Conservation (phyloP, 352 stramenopile species). For the Pythium insidiosum region DNA sequence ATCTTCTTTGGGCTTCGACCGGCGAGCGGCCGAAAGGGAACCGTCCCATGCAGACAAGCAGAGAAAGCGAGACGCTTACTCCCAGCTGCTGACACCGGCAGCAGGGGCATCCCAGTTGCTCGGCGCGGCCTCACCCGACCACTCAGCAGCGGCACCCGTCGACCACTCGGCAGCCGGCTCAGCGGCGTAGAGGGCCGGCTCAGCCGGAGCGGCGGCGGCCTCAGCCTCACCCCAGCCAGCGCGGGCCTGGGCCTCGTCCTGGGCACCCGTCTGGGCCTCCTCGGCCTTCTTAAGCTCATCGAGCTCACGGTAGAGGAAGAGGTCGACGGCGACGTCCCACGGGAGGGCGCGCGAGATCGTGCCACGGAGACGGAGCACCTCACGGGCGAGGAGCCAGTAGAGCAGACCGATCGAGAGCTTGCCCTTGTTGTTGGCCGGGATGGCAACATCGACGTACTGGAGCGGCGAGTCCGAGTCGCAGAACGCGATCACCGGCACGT, state of each 20-base stretch:
- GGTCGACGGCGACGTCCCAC: slow-evolving; percentile 99
- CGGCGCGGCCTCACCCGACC: slow-evolving; percentile 60
- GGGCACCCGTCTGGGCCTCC: slow-evolving; percentile 90
- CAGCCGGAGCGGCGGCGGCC: slow-evolving; percentile 30
- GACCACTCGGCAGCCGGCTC: slow-evolving; percentile 59
- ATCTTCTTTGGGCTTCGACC: no score
- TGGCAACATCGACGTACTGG: slow-evolving; percentile 99
- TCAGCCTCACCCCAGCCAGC: slow-evolving; percentile 66
- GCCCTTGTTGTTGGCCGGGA: slow-evolving; percentile 99
- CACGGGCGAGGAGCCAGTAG: slow-evolving; percentile 99
- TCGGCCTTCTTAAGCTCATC: slow-evolving; percentile 99
- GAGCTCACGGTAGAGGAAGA: slow-evolving; percentile 99
- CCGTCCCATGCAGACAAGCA: neutral
- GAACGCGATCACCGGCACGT: slow-evolving; percentile 99
- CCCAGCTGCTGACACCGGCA: slow-evolving; percentile 54
- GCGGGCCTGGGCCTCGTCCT: slow-evolving; percentile 55
- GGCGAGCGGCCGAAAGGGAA: neutral
- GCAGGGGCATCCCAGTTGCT: slow-evolving; percentile 49
- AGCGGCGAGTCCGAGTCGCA: slow-evolving; percentile 99
- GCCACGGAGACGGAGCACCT: slow-evolving; percentile 97
- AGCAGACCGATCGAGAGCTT: slow-evolving; percentile 99
- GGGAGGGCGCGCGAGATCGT: slow-evolving; percentile 91
- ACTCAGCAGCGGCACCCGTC: slow-evolving; percentile 48
- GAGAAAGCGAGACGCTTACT: slow-evolving; percentile 42
- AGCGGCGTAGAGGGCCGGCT: slow-evolving; percentile 50